A percentile compares a stretch with the other conserved stretches of the same genome.
Conservation (phyloP, 1,284 basidiomycete species). For the Ceratorhiza oryzae-sativae region DNA sequence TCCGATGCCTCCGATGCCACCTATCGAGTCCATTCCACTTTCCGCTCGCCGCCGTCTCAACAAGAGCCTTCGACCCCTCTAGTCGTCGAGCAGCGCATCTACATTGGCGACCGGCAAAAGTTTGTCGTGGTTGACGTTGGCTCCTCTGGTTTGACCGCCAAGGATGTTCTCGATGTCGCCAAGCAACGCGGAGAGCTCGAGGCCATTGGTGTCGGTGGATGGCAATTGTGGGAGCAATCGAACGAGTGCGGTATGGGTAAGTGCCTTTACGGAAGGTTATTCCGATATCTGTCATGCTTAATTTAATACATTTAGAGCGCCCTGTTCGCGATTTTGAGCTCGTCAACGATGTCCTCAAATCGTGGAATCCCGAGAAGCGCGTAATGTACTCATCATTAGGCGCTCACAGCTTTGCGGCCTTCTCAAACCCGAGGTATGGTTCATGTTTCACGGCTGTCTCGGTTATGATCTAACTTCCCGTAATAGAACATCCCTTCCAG, state of each 20-base stretch:
- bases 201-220: slow-evolving; percentile 55
- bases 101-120: slow-evolving; percentile 74
- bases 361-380: slow-evolving; percentile 82
- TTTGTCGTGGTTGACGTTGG: slow-evolving; percentile 73
- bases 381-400: slow-evolving; percentile 81
- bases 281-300: slow-evolving; percentile 13
- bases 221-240: slow-evolving; percentile 81
- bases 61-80: slow-evolving; percentile 4
- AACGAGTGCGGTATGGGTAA: slow-evolving; percentile 86
- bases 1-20: slow-evolving; percentile 34
- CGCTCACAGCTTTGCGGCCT: slow-evolving; percentile 64
- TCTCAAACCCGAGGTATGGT: slow-evolving; percentile 51
- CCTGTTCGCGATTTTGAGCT: slow-evolving; percentile 84
- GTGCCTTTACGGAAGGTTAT: slow-evolving; percentile 47
- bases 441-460: not conserved
- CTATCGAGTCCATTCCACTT: slow-evolving; percentile 25
- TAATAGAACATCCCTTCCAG: slow-evolving; percentile 70
- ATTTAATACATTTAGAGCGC: slow-evolving; percentile 64
- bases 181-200: slow-evolving; percentile 59
- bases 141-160: slow-evolving; percentile 62
- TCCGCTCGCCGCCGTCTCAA: slow-evolving; percentile 15
- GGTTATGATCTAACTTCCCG: not conserved
- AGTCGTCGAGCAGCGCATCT: slow-evolving; percentile 64
- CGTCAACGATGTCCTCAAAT: slow-evolving; percentile 71
- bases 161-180: slow-evolving; percentile 68